These are phyloP conservation scores for Zymoseptoria tritici DNA, from an alignment of 2,329 filamentous ascomycete genomes.

Conservation along the genomic window DNA sequence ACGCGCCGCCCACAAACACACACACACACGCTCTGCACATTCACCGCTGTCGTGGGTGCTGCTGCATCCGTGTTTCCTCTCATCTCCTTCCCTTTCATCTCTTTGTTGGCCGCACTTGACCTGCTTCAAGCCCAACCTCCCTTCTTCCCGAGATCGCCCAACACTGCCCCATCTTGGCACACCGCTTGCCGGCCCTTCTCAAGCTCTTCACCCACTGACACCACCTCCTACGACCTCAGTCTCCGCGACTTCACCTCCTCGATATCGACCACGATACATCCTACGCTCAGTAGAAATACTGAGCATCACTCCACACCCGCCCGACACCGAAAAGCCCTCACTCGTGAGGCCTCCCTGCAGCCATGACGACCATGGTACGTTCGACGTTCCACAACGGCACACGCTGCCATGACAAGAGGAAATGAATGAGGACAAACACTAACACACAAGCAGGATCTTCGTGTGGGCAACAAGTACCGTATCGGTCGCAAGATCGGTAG, in stretches of 20 bases:
- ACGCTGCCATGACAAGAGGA: conserved; percentile 26
- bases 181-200: conserved; percentile 1
- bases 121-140: not conserved
- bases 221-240: conserved; percentile 1
- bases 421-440: conserved; percentile 23
- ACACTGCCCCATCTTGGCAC: conserved; percentile 2
- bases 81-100: not conserved
- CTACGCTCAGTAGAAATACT: conserved; percentile 23
- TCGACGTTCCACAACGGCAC: conserved; percentile 26
- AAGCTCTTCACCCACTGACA: not conserved
- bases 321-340: conserved; percentile 17
- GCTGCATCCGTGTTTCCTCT: not conserved
- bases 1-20: not conserved
- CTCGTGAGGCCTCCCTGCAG: conserved; percentile 25
- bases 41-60: not conserved
- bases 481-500: conserved; percentile 99
- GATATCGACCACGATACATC: not conserved
- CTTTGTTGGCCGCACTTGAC: not conserved
- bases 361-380: conserved; percentile 59
- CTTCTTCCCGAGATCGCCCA: not conserved
- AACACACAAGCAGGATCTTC: conserved; percentile 66
- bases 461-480: conserved; percentile 98
- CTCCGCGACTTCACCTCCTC: not conserved
- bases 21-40: not conserved
- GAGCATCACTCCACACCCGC: conserved; percentile 13